phyloP scores from a whole-genome alignment of 352 stramenopile genomes.

The Nothophytophthora sp. region DNA sequence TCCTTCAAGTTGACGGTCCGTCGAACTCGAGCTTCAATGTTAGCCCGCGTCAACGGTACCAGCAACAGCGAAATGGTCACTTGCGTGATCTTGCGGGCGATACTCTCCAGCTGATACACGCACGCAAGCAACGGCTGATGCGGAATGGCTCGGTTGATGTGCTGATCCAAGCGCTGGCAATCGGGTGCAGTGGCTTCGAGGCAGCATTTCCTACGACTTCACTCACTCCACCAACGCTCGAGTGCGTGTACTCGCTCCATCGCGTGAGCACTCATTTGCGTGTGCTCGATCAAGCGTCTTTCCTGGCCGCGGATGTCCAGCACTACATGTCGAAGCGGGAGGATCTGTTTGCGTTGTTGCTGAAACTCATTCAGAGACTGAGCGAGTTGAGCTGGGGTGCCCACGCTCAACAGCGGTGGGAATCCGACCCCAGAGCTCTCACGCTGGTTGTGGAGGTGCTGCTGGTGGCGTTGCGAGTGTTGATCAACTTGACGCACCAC shows the following conservation, averaged over 20 bases:
- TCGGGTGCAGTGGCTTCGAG: conserved; percentile 7
- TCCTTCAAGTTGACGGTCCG: conserved; percentile 41
- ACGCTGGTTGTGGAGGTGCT: conserved; percentile 44
- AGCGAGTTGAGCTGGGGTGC: conserved; percentile 38
- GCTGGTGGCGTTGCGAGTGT: conserved; percentile 46
- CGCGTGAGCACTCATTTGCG: conserved; percentile 39
- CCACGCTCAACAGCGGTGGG: conserved; percentile 19
- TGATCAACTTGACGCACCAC: conserved; percentile 85
- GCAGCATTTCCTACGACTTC: neutral
- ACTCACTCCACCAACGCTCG: neutral
- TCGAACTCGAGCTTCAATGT: neutral
- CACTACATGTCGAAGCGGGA: conserved; percentile 37
- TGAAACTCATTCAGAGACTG: conserved; percentile 39
- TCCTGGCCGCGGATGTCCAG: conserved; percentile 52
- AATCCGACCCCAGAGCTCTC: conserved; percentile 24
- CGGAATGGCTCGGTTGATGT: conserved; percentile 36
- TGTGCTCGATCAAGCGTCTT: conserved; percentile 75
- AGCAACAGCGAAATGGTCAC: conserved; percentile 4
- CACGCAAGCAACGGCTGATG: conserved; percentile 44
- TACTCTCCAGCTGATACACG: conserved; percentile 26
- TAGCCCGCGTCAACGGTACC: conserved; percentile 3
- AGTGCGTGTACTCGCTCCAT: conserved; percentile 31
- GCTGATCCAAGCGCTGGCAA: conserved; percentile 15
- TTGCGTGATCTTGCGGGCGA: conserved; percentile 14
- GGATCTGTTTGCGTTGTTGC: conserved; percentile 34